phyloP scores from a whole-genome alignment of 2,329 filamentous ascomycete species.

The Graphilbum fragrans region DNA sequence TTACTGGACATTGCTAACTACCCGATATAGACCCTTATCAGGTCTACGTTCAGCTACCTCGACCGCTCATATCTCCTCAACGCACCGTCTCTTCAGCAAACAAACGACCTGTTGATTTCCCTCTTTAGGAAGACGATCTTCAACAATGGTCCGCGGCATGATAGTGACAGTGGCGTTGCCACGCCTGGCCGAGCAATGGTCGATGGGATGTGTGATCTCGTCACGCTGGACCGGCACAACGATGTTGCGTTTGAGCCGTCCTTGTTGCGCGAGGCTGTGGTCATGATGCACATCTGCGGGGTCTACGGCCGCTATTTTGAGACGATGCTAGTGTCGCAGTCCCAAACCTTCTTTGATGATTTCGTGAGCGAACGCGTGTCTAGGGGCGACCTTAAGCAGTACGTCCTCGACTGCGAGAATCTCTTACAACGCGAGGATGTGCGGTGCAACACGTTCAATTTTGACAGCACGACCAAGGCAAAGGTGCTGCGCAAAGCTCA shows the following conservation, averaged over 20 bases:
- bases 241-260: conserved; percentile 43
- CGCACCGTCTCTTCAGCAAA: conserved; percentile 53
- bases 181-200: conserved; percentile 25
- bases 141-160: conserved; percentile 8
- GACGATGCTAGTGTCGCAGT: conserved; percentile 55
- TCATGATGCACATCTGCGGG: conserved; percentile 74
- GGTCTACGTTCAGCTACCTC: conserved; percentile 87
- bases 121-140: conserved; percentile 58
- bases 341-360: conserved; percentile 52
- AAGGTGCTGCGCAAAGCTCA: conserved; percentile 65
- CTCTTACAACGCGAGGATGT: conserved; percentile 62
- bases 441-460: conserved; percentile 67
- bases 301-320: conserved; percentile 76
- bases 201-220: conserved; percentile 60
- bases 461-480: conserved; percentile 74
- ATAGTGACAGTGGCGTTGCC: conserved; percentile 1
- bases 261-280: conserved; percentile 63
- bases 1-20: not conserved
- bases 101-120: conserved; percentile 69
- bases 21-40: conserved; percentile 50
- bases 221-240: conserved; percentile 57
- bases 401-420: conserved; percentile 57
- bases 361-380: conserved; percentile 58
- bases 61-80: conserved; percentile 81
- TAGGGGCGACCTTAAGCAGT: conserved; percentile 54